Conservation (phyloP, 495 filamentous ascomycete species). For the Tirmania nivea region DNA sequence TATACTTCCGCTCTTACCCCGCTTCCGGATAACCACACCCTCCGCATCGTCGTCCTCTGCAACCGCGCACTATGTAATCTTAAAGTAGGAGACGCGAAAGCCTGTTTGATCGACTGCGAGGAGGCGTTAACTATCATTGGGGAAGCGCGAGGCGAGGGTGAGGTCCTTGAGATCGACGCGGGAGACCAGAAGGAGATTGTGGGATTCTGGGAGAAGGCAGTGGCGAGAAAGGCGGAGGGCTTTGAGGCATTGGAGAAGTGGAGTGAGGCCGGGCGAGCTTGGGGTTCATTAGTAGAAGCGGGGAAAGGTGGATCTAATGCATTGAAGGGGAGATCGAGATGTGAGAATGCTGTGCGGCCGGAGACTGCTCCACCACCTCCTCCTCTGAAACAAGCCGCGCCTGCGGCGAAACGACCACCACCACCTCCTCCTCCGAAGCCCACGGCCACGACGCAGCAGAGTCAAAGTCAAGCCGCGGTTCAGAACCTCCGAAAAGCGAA, state of each 20-base stretch:
- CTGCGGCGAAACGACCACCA: slow-evolving; percentile 27
- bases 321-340: slow-evolving; percentile 68
- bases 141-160: slow-evolving; percentile 48
- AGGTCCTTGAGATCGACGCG: slow-evolving; percentile 45
- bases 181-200: slow-evolving; percentile 60
- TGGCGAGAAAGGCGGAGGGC: slow-evolving; percentile 85
- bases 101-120: slow-evolving; percentile 65
- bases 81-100: slow-evolving; percentile 75
- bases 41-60: slow-evolving; percentile 66
- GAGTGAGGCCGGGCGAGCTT: slow-evolving; percentile 56
- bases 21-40: slow-evolving; percentile 60
- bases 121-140: slow-evolving; percentile 63
- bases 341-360: slow-evolving; percentile 58
- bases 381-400: slow-evolving; percentile 22
- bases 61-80: slow-evolving; percentile 79
- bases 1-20: slow-evolving; percentile 56
- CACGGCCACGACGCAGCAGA: slow-evolving; percentile 20
- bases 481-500: slow-evolving; percentile 60
- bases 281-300: slow-evolving; percentile 62
- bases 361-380: slow-evolving; percentile 27
- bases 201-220: slow-evolving; percentile 75
- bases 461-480: slow-evolving; percentile 35
- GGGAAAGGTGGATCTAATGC: slow-evolving; percentile 65
- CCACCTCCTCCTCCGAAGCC: slow-evolving; percentile 10
- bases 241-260: slow-evolving; percentile 91